phyloP scores from a whole-genome alignment of 768 basidiomycete species.

The Hygrophorus pudorinus region DNA sequence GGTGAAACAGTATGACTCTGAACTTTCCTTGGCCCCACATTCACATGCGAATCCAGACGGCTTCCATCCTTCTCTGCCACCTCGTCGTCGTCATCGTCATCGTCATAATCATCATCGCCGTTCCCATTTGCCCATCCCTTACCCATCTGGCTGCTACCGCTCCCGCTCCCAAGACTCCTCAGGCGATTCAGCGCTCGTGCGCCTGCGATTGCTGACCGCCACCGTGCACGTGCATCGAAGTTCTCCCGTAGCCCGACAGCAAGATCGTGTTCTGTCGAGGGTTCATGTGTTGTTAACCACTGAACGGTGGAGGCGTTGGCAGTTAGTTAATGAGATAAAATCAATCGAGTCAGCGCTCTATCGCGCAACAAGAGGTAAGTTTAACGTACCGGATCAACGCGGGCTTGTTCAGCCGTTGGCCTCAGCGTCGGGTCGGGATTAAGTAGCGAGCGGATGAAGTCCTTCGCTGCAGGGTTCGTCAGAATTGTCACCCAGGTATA shows the following conservation, averaged over 20 bases:
- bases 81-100: constrained; percentile 16
- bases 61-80: neutral
- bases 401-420: constrained; percentile 65
- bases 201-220: constrained; percentile 60
- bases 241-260: constrained; percentile 64
- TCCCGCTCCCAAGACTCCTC: constrained; percentile 13
- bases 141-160: constrained; percentile 19
- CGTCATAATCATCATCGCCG: constrained; percentile 22
- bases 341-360: neutral
- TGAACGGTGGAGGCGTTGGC: constrained; percentile 15
- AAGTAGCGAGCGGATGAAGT: constrained; percentile 67
- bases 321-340: neutral
- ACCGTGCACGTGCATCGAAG: constrained; percentile 67
- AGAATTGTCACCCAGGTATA: neutral
- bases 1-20: neutral
- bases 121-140: constrained; percentile 25
- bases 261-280: constrained; percentile 69
- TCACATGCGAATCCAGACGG: neutral
- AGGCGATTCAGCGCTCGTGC: constrained; percentile 34
- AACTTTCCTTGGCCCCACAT: neutral
- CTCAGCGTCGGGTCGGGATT: constrained; percentile 62
- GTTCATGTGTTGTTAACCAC: constrained; percentile 66
- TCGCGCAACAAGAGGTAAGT: neutral
- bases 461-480: constrained; percentile 50
- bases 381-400: constrained; percentile 48